Conservation (phyloP, 2,329 filamentous ascomycete species). For the Beauveria varroae region DNA sequence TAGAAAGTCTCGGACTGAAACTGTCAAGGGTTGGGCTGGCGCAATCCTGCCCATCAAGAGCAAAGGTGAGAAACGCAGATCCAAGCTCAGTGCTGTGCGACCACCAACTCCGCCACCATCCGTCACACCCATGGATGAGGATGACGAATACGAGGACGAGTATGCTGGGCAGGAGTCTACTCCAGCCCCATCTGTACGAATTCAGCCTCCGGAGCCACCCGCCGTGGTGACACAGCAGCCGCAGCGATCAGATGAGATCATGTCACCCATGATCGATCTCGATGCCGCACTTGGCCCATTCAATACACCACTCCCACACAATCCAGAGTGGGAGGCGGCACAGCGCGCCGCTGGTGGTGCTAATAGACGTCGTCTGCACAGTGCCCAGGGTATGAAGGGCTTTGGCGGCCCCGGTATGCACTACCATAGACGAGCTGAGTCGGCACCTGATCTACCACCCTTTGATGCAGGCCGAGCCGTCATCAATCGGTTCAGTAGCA, state of each 20-base stretch:
- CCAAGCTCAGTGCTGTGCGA: slow-evolving; percentile 30
- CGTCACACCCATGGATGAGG: slow-evolving; percentile 20
- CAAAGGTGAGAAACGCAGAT: slow-evolving; percentile 39
- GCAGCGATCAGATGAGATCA: slow-evolving; percentile 47
- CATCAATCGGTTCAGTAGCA: slow-evolving; percentile 56
- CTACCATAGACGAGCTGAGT: slow-evolving; percentile 72
- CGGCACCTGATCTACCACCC: slow-evolving; percentile 69
- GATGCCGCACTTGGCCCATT: slow-evolving; percentile 91
- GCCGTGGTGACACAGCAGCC: slow-evolving; percentile 23
- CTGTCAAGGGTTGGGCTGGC: slow-evolving; percentile 67
- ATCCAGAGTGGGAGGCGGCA: slow-evolving; percentile 60
- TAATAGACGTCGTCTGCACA: slow-evolving; percentile 63
- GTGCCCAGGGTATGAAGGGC: slow-evolving; percentile 62
- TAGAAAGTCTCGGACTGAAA: slow-evolving; percentile 47
- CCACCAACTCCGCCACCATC: slow-evolving; percentile 41
- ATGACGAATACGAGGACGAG: slow-evolving; percentile 23
- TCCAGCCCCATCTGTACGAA: slow-evolving; percentile 16
- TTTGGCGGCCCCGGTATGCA: slow-evolving; percentile 64
- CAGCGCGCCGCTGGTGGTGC: slow-evolving; percentile 49
- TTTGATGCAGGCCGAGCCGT: slow-evolving; percentile 57
- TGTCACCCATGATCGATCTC: slow-evolving; percentile 81
- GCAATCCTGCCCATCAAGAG: slow-evolving; percentile 58
- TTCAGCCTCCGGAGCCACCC: slow-evolving; percentile 29
- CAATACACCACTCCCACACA: slow-evolving; percentile 64
- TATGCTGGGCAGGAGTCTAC: slow-evolving; percentile 9